Evolutionary conservation across 2,329 filamentous ascomycete genomes (phyloP).

Genomic region (Colletotrichum tabaci): DNA sequence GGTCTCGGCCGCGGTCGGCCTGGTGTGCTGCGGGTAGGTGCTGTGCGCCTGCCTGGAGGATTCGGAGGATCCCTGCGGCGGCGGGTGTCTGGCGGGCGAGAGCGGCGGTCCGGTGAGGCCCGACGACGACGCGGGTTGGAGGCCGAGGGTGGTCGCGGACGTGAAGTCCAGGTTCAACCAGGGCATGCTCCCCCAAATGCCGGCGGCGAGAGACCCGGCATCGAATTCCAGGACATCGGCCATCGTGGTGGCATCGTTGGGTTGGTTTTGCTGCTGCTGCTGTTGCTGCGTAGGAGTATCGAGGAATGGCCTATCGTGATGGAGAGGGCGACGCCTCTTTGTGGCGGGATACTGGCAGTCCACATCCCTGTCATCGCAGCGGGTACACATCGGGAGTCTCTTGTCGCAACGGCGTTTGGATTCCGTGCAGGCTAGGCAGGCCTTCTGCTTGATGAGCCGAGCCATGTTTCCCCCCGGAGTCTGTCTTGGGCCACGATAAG

Average conservation of each 20-base stretch:
- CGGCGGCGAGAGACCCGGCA: neutral
- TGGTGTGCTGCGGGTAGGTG: neutral
- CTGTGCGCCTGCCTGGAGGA: neutral
- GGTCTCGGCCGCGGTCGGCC: neutral
- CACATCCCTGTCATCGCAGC: constrained; percentile 47
- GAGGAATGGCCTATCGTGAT: neutral
- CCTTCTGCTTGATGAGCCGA: constrained; percentile 45
- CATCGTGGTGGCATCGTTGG: neutral
- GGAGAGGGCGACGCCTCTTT: constrained; percentile 16
- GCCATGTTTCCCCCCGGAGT: neutral
- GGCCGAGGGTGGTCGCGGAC: neutral
- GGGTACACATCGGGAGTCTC: constrained; percentile 48
- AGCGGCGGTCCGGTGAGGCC: neutral
- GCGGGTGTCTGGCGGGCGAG: constrained; percentile 7
- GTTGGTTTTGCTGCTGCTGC: neutral
- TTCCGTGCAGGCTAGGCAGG: constrained; percentile 53
- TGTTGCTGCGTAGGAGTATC: neutral
- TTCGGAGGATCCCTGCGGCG: neutral
- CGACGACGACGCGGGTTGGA: neutral
- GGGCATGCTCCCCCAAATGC: constrained; percentile 9
- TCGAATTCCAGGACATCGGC: constrained; percentile 3
- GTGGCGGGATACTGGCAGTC: constrained; percentile 43
- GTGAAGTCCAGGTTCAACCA: constrained; percentile 10
- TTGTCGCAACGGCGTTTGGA: constrained; percentile 57
- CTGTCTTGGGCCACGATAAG: neutral